These are phyloP conservation scores for Heritiera littoralis DNA, from an alignment of 345 rosid species.

Conservation along the genomic window DNA sequence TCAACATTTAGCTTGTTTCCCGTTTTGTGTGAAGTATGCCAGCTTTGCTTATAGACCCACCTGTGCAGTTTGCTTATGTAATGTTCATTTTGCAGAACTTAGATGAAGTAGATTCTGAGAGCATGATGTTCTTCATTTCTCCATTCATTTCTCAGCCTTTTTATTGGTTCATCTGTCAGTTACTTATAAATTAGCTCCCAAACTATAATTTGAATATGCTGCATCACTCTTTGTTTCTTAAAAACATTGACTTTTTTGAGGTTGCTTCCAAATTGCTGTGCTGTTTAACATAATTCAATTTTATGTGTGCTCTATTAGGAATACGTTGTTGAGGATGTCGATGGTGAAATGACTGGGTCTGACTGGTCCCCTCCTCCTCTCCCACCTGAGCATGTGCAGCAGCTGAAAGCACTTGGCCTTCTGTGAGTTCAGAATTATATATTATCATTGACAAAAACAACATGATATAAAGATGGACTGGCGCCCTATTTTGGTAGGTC, in stretches of 20 bases:
- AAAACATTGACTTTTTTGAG: not conserved
- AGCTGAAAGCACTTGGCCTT: conserved; percentile 89
- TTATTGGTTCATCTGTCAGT: not conserved
- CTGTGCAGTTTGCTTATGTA: not conserved
- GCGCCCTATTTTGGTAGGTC: conserved; percentile 30
- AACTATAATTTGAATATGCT: not conserved
- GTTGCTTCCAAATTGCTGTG: not conserved
- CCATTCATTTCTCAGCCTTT: not conserved
- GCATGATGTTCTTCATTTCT: not conserved
- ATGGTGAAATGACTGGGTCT: conserved; percentile 77
- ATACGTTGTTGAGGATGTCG: conserved; percentile 98
- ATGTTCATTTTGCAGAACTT: conserved; percentile 2
- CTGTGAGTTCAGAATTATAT: conserved; percentile 40
- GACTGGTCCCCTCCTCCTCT: conserved; percentile 92
- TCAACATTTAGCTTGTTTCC: not conserved
- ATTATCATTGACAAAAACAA: conserved; percentile 22
- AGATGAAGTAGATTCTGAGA: conserved; percentile 3
- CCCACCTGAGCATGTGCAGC: conserved; percentile 88
- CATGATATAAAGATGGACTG: conserved; percentile 32
- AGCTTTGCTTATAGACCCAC: not conserved
- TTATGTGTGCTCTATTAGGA: conserved; percentile 48
- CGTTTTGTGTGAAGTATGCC: not conserved
- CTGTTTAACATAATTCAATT: not conserved
- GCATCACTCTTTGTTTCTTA: not conserved
- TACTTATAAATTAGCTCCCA: not conserved